Evolutionary conservation across 1,284 basidiomycete species (phyloP), one percentile per base, ranked within the genome.

Genomic region (Leccinum griseonigrum): DNA sequence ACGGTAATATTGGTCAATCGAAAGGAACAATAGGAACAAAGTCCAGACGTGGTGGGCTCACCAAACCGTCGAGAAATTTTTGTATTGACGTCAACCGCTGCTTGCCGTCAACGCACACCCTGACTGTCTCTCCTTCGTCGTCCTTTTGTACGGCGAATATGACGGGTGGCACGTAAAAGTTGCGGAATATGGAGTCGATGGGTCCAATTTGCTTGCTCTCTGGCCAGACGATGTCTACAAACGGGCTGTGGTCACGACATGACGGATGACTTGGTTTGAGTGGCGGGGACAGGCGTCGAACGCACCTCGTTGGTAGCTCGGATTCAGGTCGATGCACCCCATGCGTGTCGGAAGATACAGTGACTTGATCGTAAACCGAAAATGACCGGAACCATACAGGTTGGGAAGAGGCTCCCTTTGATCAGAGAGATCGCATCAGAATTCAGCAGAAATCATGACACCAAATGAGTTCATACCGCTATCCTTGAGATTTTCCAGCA

Each of bases 151-250:
- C 78, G 4, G 86, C 83, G 61, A 91, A 90, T 36, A 91, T 84
- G n/a, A 92, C 78, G 0, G 88, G 87, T 0, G 88, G 90, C 8
- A 92, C 83, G 64, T 85, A 90, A 68, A 83, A 88, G 66, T 91
- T 88, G 57, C 83, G 85, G 64, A 85, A 88, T n/a, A 92, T 77
- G 0, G 90, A 91, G 68, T 91, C 87, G 28, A 92, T 84, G n/a
- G 92, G 81, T 38, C 80, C 81, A 54, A 83, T 81, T 66, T 92
- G 89, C 66, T 91, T 92, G 50, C 71, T 71, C 63, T 84, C 82
- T 1, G 86, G 77, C 90, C 90, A 92, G 2, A 92, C 90, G 26
- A 91, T 79, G 61, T 88, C 90, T 91, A 58, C 7, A 32, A 40
- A 64, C 6, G 28, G 38, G 29, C 7, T 32, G 18, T 55, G 22